Evolutionary conservation across 768 basidiomycete genomes (phyloP).

Genomic region (Tephrocybe sp.): DNA sequence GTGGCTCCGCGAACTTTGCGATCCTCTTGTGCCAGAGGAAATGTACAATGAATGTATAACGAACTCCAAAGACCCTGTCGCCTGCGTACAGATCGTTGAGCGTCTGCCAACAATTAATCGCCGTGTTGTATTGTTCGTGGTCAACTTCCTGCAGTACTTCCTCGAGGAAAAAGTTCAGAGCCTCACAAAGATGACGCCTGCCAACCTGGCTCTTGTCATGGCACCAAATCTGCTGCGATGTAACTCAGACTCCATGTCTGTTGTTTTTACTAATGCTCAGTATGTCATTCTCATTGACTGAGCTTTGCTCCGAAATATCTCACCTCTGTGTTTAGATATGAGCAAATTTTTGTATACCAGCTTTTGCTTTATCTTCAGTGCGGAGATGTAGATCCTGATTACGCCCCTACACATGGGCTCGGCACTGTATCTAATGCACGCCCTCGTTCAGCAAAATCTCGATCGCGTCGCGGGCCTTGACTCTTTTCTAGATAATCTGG

Average conservation of each 20-base stretch:
- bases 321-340: slow-evolving; percentile 52
- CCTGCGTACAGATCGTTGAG: slow-evolving; percentile 73
- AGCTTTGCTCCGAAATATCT: too few relatives aligned
- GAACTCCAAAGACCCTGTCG: slow-evolving; percentile 61
- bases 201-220: slow-evolving; percentile 88
- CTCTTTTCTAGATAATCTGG: not conserved
- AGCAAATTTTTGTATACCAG: slow-evolving; percentile 87
- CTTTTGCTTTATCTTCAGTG: slow-evolving; percentile 80
- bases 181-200: slow-evolving; percentile 86
- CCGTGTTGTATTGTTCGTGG: slow-evolving; percentile 81
- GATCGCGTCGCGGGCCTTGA: slow-evolving; percentile 45
- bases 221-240: slow-evolving; percentile 89
- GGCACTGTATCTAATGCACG: slow-evolving; percentile 56
- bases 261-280: slow-evolving; percentile 93
- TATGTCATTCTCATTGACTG: too few relatives aligned
- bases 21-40: slow-evolving; percentile 90
- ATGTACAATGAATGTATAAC: slow-evolving; percentile 90
- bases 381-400: slow-evolving; percentile 71
- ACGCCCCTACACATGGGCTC: slow-evolving; percentile 76
- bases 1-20: slow-evolving; percentile 89
- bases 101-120: slow-evolving; percentile 84
- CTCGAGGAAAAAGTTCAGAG: slow-evolving; percentile 71
- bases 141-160: slow-evolving; percentile 92
- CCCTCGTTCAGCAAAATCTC: slow-evolving; percentile 55
- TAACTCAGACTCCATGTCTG: slow-evolving; percentile 81